Conservation (phyloP, 495 filamentous ascomycete species). For the Xylaria intraflava region DNA sequence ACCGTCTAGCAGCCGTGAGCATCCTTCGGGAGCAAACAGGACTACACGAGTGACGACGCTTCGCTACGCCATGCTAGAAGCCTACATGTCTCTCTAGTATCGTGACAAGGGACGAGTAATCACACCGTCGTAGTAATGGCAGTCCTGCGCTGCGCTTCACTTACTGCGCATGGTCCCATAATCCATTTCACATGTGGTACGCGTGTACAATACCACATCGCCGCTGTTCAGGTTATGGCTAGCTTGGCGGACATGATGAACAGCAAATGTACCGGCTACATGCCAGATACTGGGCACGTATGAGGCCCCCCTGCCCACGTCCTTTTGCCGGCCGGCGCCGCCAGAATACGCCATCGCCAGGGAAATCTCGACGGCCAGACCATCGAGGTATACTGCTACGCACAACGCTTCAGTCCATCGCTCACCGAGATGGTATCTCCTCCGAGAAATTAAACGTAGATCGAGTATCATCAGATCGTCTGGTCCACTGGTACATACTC, state of each 20-base stretch:
- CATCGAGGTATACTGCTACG: neutral
- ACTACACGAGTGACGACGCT: too few species aligned
- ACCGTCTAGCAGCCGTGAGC: too few species aligned
- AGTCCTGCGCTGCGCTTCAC: neutral
- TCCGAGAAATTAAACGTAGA: constrained; percentile 1
- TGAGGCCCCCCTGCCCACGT: too few species aligned
- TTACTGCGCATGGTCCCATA: neutral
- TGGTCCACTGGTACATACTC: neutral
- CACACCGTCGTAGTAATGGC: neutral
- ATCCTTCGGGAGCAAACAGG: too few species aligned
- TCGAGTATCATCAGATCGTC: constrained; percentile 1
- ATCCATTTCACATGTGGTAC: neutral
- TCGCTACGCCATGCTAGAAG: too few species aligned
- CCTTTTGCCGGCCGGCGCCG: neutral
- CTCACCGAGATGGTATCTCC: constrained; percentile 5
- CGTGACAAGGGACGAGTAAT: neutral
- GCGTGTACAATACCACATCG: neutral
- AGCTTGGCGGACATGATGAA: neutral
- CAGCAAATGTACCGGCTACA: neutral
- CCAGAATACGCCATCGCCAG: neutral
- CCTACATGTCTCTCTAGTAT: too few species aligned
- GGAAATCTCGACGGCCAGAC: constrained; percentile 1
- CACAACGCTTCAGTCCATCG: neutral
- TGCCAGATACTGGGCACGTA: too few species aligned
- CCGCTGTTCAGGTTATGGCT: neutral